Evolutionary conservation across 805 yeast species (phyloP).

Genomic region (Candida cerambycidarum): DNA sequence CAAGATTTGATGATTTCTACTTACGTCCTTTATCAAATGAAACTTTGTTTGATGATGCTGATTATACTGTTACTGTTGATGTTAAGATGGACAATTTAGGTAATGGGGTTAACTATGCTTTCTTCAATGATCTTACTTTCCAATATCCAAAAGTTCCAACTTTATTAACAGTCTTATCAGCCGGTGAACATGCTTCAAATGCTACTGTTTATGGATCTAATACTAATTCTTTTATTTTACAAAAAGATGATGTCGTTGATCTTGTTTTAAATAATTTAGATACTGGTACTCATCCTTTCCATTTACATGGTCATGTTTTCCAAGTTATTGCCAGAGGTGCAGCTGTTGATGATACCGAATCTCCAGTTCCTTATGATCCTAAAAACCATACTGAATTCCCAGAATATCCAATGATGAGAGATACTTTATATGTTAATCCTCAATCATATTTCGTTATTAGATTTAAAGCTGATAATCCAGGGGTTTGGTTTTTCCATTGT

Average conservation of each 20-base stretch:
- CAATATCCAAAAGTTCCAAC: conserved; percentile 72
- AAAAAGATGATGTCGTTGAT: conserved; percentile 65
- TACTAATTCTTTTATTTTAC: conserved; percentile 61
- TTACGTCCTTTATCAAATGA: conserved; percentile 61
- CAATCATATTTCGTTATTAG: conserved; percentile 69
- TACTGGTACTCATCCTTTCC: conserved; percentile 78
- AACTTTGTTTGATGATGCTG: conserved; percentile 56
- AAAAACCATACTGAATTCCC: conserved; percentile 43
- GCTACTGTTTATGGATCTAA: conserved; percentile 71
- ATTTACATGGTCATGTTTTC: conserved; percentile 72
- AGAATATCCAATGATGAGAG: conserved; percentile 63
- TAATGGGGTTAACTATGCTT: conserved; percentile 75
- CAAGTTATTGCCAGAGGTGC: conserved; percentile 58
- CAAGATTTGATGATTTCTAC: conserved; percentile 69
- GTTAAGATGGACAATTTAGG: conserved; percentile 68
- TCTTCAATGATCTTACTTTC: conserved; percentile 67
- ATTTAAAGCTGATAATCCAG: conserved; percentile 84
- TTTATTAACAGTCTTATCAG: conserved; percentile 57
- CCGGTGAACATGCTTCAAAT: conserved; percentile 58
- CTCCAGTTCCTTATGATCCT: conserved; percentile 47
- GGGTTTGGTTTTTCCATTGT: conserved; percentile 94
- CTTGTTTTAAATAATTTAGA: conserved; percentile 77
- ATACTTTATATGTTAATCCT: conserved; percentile 66
- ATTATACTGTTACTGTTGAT: conserved; percentile 56
- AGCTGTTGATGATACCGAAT: conserved; percentile 53